A percentile compares a stretch with the other conserved stretches of the same genome.
Conservation (phyloP, 164 flowering plant species). For the Hamamelis virginiana region DNA sequence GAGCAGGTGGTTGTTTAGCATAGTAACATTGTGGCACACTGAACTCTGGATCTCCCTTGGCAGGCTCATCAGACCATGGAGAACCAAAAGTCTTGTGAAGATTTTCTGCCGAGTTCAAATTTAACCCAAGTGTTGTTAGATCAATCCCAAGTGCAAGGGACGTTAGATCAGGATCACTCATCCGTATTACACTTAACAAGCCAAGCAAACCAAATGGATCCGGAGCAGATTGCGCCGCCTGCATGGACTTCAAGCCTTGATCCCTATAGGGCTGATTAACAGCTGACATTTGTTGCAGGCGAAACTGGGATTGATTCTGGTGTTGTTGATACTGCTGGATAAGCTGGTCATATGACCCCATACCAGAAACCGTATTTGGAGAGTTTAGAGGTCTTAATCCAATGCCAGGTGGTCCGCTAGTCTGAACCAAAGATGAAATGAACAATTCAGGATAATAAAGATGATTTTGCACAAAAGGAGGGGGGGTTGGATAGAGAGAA, state of each 20-base stretch:
- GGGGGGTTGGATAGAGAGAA: too few relatives aligned
- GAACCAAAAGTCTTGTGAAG: constrained; percentile 91
- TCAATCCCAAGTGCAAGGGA: constrained; percentile 95
- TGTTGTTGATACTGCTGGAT: constrained; percentile 88
- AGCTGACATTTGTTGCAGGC: constrained; percentile 75
- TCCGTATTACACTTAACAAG: constrained; percentile 74
- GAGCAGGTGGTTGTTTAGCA: constrained; percentile 67
- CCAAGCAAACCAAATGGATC: constrained; percentile 91
- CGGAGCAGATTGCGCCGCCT: constrained; percentile 58
- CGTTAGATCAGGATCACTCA: constrained; percentile 83
- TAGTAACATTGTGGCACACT: constrained; percentile 83
- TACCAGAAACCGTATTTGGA: constrained; percentile 56
- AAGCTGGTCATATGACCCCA: constrained; percentile 81
- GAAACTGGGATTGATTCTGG: constrained; percentile 76
- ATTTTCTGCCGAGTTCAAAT: constrained; percentile 81
- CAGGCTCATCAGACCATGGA: constrained; percentile 95
- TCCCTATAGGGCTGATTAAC: constrained; percentile 74
- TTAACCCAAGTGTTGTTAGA: constrained; percentile 86
- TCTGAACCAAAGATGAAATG: constrained; percentile 35
- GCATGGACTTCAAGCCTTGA: constrained; percentile 66
- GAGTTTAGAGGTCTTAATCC: constrained; percentile 81
- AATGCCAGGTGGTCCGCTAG: constrained; percentile 71
- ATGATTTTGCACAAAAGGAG: neutral
- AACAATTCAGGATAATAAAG: neutral
- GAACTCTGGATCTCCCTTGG: constrained; percentile 89